Evolutionary conservation across 1,284 basidiomycete genomes (phyloP), one percentile per base, ranked within the genome.

Genomic region (Heterobasidion irregulare): DNA sequence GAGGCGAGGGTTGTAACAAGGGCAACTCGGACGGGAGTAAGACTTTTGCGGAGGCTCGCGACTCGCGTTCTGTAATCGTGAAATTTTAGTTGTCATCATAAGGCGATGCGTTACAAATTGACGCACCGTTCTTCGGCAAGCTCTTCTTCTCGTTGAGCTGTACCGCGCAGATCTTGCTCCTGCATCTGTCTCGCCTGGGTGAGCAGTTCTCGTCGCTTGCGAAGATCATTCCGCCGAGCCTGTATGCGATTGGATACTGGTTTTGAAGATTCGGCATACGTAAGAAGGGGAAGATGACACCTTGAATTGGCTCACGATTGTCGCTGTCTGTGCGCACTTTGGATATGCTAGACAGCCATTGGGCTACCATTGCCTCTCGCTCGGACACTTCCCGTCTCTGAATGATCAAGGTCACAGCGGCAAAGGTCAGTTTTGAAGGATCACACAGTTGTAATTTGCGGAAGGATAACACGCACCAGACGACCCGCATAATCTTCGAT

Each of bases 1-100:
- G 75, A 75, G 47, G 89, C 83, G 50, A 98, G 80, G 13, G 78
- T 79, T n/a, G 86, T 83, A 58, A 94, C 75, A 55, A 94, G 80
- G 12, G 78, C 75, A 19, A 84, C 86, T 53, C 88, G 83, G 47
- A 78, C 77, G 13, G 79, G 73, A 19, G 75, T 66, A 56, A 91
- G 72, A 54, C 68, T 78, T 60, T 64, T 71, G 59, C 68, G 82
- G 59, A 83, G 74, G 53, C 70, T 65, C 48, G 68, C 62, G 54
- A 80, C 70, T 56, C 67, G 67, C 57, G 71, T 67, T 70, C 84
- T 88, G 58, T 44, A 48, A 52, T 33, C 8, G 18, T 32, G 26
- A 41, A 57, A 43, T 32, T 26, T 33, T 19, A 57, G 6, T 9
- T 26, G 19, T 12, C 26, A 10, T 19, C 9, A 36, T 52, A 9